Conservation (phyloP, 1,139 yeast species). For the Taphrina flavorubra region DNA sequence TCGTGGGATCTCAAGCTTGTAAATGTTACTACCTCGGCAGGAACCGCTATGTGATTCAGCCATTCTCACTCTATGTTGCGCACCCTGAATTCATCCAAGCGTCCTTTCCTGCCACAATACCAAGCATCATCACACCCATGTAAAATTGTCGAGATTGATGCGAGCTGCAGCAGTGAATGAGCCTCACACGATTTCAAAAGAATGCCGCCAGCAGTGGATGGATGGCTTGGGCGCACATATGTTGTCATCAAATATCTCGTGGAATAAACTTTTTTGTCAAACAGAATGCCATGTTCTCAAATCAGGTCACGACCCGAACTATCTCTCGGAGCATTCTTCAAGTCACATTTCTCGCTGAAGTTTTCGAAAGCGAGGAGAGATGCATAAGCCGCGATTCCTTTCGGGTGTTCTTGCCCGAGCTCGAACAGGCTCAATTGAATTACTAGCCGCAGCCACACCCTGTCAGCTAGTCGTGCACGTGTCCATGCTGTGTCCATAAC, state of each 20-base stretch:
- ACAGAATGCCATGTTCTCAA: slow-evolving; percentile 7
- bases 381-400: neutral
- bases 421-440: neutral
- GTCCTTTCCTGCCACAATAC: no score
- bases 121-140: no score
- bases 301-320: neutral
- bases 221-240: neutral
- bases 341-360: neutral
- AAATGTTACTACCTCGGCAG: no score
- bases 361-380: neutral
- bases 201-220: neutral
- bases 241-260: neutral
- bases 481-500: no score
- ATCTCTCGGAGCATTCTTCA: neutral
- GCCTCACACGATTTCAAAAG: neutral
- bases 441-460: neutral
- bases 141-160: no score
- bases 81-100: no score
- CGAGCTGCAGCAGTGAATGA: neutral
- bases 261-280: neutral
- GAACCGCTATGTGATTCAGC: no score
- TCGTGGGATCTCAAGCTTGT: no score
- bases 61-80: no score
- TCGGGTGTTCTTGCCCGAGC: no score
- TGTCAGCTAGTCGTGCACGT: neutral